A percentile compares a stretch with the other conserved stretches of the same genome.
Conservation (phyloP, 2,329 filamentous ascomycete genomes). For the Neodidymelliopsis sp. region DNA sequence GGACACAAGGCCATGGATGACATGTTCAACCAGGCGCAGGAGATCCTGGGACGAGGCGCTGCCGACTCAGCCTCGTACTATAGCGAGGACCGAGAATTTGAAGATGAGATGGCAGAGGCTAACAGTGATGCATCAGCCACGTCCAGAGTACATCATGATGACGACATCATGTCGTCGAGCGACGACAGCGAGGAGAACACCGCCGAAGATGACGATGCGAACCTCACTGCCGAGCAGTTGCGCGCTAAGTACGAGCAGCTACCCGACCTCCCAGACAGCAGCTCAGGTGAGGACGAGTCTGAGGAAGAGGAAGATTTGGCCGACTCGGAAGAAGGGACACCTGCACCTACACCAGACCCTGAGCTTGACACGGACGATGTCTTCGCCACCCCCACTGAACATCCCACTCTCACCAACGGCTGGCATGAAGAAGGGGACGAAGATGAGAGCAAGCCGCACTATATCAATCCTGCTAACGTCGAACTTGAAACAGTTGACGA, state of each 20-base stretch:
- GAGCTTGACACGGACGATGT: slow-evolving; percentile 37
- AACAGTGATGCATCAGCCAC: slow-evolving; percentile 46
- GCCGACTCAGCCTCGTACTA: slow-evolving; percentile 48
- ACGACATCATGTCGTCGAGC: slow-evolving; percentile 48
- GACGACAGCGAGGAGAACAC: slow-evolving; percentile 50
- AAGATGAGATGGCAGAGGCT: slow-evolving; percentile 56
- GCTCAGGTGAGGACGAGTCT: slow-evolving; percentile 32
- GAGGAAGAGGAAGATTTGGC: slow-evolving; percentile 49
- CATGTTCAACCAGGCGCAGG: slow-evolving; percentile 74
- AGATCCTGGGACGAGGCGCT: slow-evolving; percentile 44
- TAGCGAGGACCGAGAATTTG: slow-evolving; percentile 50
- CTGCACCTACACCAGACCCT: slow-evolving; percentile 40
- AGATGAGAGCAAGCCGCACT: slow-evolving; percentile 24
- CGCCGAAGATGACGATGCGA: slow-evolving; percentile 65
- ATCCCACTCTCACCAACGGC: slow-evolving; percentile 30
- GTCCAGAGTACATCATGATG: slow-evolving; percentile 51
- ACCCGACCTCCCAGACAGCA: slow-evolving; percentile 55
- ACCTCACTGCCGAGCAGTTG: slow-evolving; percentile 73
- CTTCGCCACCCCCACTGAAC: slow-evolving; percentile 19
- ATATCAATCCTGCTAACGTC: slow-evolving; percentile 47
- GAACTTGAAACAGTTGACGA: slow-evolving; percentile 53
- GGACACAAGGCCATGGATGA: slow-evolving; percentile 73
- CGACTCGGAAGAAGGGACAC: slow-evolving; percentile 33
- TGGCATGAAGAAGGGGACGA: slow-evolving; percentile 28
- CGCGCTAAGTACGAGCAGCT: slow-evolving; percentile 73